Base-by-base conservation (phyloP, 176 grass and related monocot species). In the Zoysia pacifica region DNA sequence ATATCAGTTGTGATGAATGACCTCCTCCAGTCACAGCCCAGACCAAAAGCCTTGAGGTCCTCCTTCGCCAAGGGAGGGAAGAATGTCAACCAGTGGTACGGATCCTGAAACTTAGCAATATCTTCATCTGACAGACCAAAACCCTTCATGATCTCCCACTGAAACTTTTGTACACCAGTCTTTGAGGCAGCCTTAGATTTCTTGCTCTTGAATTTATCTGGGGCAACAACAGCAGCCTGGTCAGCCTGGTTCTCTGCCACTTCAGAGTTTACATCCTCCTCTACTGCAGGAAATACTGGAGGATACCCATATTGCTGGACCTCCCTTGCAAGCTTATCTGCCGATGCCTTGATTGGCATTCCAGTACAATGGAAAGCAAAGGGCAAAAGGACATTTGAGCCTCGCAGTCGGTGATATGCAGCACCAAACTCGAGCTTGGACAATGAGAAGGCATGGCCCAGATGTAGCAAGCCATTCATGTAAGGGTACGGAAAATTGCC, bases 331-430 rank as follows among this genome's bases (percentile, higher is more conserved):
- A 95, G 89, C 76, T 95, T 95, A 67, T 92, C 93, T 1, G 93
- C 89, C 0, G 87, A 92, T 39, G 84, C 93, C 75, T 95, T 95
- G 45, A 95, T 95, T 35, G 93, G 89, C 93, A 94, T 94, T 67
- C 93, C 89, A 16, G 93, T 91, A 65, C 87, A 91, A 51, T 95
- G 89, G 58, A 95, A 91, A 79, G 82, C 89, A 80, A 95, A 95
- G 3, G 84, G 87, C 41, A 95, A 66, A n/a, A 95, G 53, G 3
- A 91, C 89, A 54, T 95, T 95, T 66, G 82, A 79, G 19, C 92
- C 92, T 12, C 84, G 76, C 39, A 94, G 73, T 10, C 86, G 60
- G 56, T 91, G 89, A 62, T 89, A 90, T 4, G 84, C 86, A 54
- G 89, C 80, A 51, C 73, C 86, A 11, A 94, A 94, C 78, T 91